These are phyloP conservation scores for Oryza meridionalis DNA, from an alignment of 176 grass and related monocot genomes.

Conservation along the genomic window DNA sequence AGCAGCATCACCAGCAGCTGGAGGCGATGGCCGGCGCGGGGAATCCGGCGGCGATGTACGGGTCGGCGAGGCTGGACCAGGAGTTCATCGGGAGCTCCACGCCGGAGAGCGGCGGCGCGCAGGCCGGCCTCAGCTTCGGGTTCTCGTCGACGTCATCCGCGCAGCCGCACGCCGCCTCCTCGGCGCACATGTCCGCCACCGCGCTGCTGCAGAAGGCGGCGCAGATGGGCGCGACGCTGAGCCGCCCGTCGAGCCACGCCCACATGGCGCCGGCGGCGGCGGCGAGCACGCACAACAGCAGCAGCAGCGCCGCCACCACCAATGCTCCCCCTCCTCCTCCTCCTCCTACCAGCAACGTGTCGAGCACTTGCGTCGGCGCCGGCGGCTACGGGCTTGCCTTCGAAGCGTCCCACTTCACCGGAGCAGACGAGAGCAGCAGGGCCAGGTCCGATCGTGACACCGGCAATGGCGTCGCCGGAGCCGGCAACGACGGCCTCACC, in stretches of 20 bases:
- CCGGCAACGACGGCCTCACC: conserved; percentile 64
- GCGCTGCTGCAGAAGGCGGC: conserved; percentile 96
- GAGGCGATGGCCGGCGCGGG: conserved; percentile 18
- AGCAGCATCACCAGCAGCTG: conserved; percentile 43
- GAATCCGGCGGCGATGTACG: conserved; percentile 34
- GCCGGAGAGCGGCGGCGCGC: conserved; percentile 40
- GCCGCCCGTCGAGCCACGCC: conserved; percentile 61
- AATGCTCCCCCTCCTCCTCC: background rate
- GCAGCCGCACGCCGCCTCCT: conserved; percentile 2
- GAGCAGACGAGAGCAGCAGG: conserved; percentile 29
- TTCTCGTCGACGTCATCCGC: conserved; percentile 43
- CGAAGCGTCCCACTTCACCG: conserved; percentile 27
- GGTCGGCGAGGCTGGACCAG: conserved; percentile 50
- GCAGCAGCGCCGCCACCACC: conserved; percentile 15
- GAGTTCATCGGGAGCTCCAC: conserved; percentile 51
- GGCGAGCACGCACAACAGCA: conserved; percentile 49
- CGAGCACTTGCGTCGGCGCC: conserved; percentile 16
- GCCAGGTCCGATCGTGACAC: conserved; percentile 18
- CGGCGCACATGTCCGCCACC: conserved; percentile 95
- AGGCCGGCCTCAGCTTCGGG: conserved; percentile 29
- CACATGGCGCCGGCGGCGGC: conserved; percentile 52
- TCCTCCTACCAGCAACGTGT: conserved; percentile 27
- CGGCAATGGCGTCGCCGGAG: conserved; percentile 30
- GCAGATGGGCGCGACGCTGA: conserved; percentile 91
- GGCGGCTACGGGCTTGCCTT: conserved; percentile 40